Evolutionary conservation across 2,329 filamentous ascomycete species (phyloP), one percentile per base, ranked within the genome.

Genomic region (Ascomycota sp.): DNA sequence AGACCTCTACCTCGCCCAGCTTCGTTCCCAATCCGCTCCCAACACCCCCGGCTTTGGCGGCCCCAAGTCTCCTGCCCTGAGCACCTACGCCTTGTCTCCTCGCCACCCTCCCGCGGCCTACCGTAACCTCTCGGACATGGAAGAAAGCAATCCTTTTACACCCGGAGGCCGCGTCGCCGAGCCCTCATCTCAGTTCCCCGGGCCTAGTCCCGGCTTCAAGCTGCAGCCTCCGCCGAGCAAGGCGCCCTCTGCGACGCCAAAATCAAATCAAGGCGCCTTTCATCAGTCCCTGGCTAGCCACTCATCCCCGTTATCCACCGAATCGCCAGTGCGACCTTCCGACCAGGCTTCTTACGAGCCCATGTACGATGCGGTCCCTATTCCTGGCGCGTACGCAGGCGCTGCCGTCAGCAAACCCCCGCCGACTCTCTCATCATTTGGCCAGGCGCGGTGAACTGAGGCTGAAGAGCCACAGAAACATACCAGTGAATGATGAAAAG

Each of bases 11-110:
- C 80, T 95, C 41, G 83, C 77, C 35, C 77, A 82, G 53, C 70
- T 83, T 30, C 76, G 75, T 44, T 62, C 72, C 13, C 84, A 95
- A 59, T 92, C 83, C 24, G 84, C 83, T 6, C 86, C 86, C 44
- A 93, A 93, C 63, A 93, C 86, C 0, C 86, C 86, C 9, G 83
- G 83, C 42, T 83, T 91, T 51, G 75, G 72, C 51, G 75, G 72
- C 25, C 72, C 75, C 52, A 77, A 71, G 53, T 72, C 67, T 0
- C 53, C 43, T 6, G 55, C 55, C 31, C 49, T 57, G 35, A 58
- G 56, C 52, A 44, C 50, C 38, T 58, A 58, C 41, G 64, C 66
- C 38, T 56, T 71, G 51, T 70, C 68, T 16, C 70, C 70, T 30
- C 67, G 68, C 44, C 68, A 72, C 55, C 66, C 69, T 30, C 66